phyloP scores from a whole-genome alignment of 2,329 filamentous ascomycete genomes.

The Pseudogymnoascus sp. region DNA sequence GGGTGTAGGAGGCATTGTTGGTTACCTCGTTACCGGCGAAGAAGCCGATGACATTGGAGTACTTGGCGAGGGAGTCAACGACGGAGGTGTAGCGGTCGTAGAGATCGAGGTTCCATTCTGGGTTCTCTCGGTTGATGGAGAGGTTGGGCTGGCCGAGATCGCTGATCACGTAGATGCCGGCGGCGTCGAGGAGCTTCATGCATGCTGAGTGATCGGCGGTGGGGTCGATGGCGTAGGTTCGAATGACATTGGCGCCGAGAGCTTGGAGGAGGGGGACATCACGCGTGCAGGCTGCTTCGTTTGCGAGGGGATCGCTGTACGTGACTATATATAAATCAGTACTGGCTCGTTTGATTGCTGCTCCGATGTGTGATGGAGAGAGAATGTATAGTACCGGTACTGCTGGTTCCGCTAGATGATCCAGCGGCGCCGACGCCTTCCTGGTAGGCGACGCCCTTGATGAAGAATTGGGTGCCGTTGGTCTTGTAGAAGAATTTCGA shows the following conservation, averaged over 20 bases:
- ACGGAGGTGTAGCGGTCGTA: constrained; percentile 77
- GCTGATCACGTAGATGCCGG: constrained; percentile 90
- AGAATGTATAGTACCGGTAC: background rate
- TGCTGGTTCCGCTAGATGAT: constrained; percentile 15
- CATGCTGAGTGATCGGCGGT: constrained; percentile 66
- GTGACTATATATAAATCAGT: constrained; percentile 25
- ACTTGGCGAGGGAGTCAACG: constrained; percentile 69
- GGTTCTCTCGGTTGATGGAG: constrained; percentile 77
- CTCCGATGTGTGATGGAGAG: constrained; percentile 15
- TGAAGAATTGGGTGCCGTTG: constrained; percentile 69
- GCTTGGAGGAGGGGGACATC: constrained; percentile 73
- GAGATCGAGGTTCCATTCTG: constrained; percentile 69
- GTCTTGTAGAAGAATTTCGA: constrained; percentile 36
- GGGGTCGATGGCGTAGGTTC: constrained; percentile 87
- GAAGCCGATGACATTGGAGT: constrained; percentile 90
- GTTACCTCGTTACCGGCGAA: constrained; percentile 97
- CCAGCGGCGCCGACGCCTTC: constrained; percentile 54
- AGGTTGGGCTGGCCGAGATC: constrained; percentile 72
- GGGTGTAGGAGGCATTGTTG: constrained; percentile 78
- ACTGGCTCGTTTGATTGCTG: background rate
- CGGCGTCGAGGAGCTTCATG: constrained; percentile 71
- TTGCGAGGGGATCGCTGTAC: constrained; percentile 75
- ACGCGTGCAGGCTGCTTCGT: constrained; percentile 61
- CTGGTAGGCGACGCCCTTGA: constrained; percentile 93
- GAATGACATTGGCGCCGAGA: constrained; percentile 83